Evolutionary conservation across 2,329 filamentous ascomycete species (phyloP).

Genomic region (Talaromyces verruculosus): DNA sequence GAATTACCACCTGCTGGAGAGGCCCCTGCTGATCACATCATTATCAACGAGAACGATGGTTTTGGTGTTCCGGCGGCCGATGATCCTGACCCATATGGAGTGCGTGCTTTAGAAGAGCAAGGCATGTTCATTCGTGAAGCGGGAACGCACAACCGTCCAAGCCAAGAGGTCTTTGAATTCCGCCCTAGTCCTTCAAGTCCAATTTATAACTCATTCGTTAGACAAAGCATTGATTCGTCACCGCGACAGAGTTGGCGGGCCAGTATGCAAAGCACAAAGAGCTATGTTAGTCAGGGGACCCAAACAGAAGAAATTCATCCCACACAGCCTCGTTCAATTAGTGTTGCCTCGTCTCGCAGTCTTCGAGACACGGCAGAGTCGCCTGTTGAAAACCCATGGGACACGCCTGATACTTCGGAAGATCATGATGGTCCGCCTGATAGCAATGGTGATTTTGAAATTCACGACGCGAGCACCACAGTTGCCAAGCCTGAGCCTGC

Average conservation of each 20-base stretch:
- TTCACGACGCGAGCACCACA: conserved; percentile 55
- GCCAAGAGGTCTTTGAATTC: conserved; percentile 80
- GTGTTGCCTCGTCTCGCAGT: conserved; percentile 36
- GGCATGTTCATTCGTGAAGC: conserved; percentile 88
- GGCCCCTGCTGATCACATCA: conserved; percentile 72
- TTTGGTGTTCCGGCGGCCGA: conserved; percentile 78
- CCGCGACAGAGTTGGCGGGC: conserved; percentile 62
- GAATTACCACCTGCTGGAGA: conserved; percentile 65
- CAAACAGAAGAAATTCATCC: conserved; percentile 60
- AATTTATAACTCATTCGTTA: conserved; percentile 55
- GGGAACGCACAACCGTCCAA: conserved; percentile 71
- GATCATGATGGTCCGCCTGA: conserved; percentile 30
- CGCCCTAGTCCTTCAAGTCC: conserved; percentile 75
- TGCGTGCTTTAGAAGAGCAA: conserved; percentile 78
- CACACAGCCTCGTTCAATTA: conserved; percentile 36
- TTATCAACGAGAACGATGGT: conserved; percentile 44
- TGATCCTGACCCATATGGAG: conserved; percentile 89
- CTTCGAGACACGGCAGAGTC: conserved; percentile 28
- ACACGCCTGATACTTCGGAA: conserved; percentile 26
- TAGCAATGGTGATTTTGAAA: conserved; percentile 28
- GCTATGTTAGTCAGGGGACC: conserved; percentile 57
- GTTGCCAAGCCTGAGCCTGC: conserved; percentile 49
- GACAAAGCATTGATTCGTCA: conserved; percentile 69
- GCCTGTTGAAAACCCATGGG: conserved; percentile 27
- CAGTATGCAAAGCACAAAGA: conserved; percentile 65